A percentile compares a stretch with the other conserved stretches of the same genome.
Evolutionary conservation across 495 filamentous ascomycete species (phyloP).

Genomic region (Massariosphaeria phaeospora): DNA sequence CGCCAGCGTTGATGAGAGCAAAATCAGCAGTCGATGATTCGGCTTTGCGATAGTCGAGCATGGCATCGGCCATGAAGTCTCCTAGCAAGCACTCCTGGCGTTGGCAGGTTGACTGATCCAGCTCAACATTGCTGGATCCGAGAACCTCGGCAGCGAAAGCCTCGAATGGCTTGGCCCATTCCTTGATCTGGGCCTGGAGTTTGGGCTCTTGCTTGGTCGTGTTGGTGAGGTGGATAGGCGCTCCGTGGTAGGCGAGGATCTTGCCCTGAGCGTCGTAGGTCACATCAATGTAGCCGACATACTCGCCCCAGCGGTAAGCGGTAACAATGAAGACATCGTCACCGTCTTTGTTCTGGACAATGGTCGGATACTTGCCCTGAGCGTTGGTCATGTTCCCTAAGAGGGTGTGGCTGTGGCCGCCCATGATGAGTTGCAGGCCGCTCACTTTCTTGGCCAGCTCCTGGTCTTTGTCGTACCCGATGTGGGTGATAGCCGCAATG

Average conservation of each 20-base stretch:
- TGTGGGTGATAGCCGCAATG: slow-evolving; percentile 55
- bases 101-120: slow-evolving; percentile 52
- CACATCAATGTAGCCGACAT: slow-evolving; percentile 56
- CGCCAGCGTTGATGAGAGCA: slow-evolving; percentile 53
- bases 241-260: slow-evolving; percentile 52
- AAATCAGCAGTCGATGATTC: slow-evolving; percentile 40
- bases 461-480: slow-evolving; percentile 55
- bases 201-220: slow-evolving; percentile 47
- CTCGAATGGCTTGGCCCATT: slow-evolving; percentile 52
- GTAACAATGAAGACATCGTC: slow-evolving; percentile 60
- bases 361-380: slow-evolving; percentile 52
- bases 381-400: slow-evolving; percentile 50
- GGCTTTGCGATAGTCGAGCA: slow-evolving; percentile 50
- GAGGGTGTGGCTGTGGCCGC: slow-evolving; percentile 57
- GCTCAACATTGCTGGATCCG: slow-evolving; percentile 44
- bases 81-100: slow-evolving; percentile 50
- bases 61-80: slow-evolving; percentile 50
- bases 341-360: slow-evolving; percentile 51
- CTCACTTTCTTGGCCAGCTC: slow-evolving; percentile 48
- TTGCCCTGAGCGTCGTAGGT: slow-evolving; percentile 50
- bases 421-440: slow-evolving; percentile 54
- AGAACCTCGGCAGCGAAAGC: slow-evolving; percentile 46
- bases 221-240: slow-evolving; percentile 54
- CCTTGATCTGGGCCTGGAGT: slow-evolving; percentile 49
- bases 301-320: slow-evolving; percentile 57